Evolutionary conservation across 164 flowering plant genomes (phyloP).

Genomic region (Pachysandra terminalis): DNA sequence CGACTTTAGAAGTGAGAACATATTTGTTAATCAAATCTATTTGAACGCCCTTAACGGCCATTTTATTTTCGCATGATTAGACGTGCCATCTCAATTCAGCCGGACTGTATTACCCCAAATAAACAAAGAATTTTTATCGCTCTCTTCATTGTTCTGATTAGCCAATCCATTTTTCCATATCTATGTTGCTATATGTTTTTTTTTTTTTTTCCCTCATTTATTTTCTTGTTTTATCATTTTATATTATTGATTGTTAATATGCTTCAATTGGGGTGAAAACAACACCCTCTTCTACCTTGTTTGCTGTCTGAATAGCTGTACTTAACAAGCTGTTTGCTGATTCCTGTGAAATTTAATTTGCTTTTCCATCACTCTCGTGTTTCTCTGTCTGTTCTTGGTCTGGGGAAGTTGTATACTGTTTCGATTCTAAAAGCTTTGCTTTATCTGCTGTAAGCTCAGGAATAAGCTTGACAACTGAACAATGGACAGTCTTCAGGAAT

Average conservation of each 20-base stretch:
- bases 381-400: neutral
- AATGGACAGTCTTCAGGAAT: constrained; percentile 68
- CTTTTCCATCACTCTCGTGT: neutral
- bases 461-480: constrained; percentile 79
- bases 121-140: too few species aligned
- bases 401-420: neutral
- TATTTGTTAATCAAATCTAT: too few species aligned
- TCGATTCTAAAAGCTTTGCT: neutral
- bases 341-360: neutral
- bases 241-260: too few species aligned
- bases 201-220: too few species aligned
- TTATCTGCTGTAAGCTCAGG: constrained; percentile 35
- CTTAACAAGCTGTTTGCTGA: neutral
- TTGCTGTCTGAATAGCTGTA: neutral
- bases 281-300: neutral
- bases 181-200: neutral
- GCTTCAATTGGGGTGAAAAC: neutral
- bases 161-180: too few species aligned
- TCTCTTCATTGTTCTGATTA: too few species aligned
- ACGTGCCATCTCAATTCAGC: too few species aligned
- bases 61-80: too few species aligned
- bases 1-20: too few species aligned
- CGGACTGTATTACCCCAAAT: too few species aligned
- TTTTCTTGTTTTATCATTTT: too few species aligned
- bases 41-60: too few species aligned